These are phyloP conservation scores for Monilinia laxa DNA, from an alignment of 2,329 filamentous ascomycete genomes.

Conservation along the genomic window DNA sequence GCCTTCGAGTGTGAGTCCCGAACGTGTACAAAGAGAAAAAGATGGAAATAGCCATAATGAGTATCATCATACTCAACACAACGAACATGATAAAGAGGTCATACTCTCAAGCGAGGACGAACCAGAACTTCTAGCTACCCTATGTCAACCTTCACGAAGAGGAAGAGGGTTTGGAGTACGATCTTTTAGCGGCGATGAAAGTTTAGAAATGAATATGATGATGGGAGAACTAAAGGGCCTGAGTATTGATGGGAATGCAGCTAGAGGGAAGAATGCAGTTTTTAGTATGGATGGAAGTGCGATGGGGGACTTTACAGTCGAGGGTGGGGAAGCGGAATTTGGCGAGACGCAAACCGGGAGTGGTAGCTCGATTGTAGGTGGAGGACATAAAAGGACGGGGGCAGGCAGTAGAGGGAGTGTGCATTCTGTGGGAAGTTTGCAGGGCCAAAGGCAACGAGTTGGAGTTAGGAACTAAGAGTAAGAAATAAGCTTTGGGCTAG, in stretches of 20 bases:
- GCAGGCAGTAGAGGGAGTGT: neutral
- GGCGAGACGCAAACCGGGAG: neutral
- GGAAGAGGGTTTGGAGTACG: constrained; percentile 7
- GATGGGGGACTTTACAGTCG: neutral
- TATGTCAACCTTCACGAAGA: neutral
- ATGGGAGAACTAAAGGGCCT: neutral
- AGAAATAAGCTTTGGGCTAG: neutral
- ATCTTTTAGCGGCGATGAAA: constrained; percentile 16
- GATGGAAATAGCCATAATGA: neutral
- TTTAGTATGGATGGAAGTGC: constrained; percentile 16
- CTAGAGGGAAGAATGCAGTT: neutral
- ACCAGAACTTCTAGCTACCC: neutral
- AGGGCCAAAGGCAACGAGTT: neutral
- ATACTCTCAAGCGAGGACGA: constrained; percentile 5
- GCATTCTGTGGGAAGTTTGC: neutral
- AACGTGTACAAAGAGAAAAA: neutral
- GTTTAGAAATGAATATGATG: constrained; percentile 12
- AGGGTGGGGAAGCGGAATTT: neutral
- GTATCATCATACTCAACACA: neutral
- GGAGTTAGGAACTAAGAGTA: neutral
- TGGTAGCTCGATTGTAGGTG: neutral
- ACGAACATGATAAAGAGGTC: neutral
- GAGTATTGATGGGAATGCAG: neutral
- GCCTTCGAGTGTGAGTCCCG: neutral
- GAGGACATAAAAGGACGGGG: neutral